Evolutionary conservation across 192 early-diverging fungal species (phyloP), one percentile per base, ranked within the genome.

Genomic region (Rhizoclosmatium globosum): DNA sequence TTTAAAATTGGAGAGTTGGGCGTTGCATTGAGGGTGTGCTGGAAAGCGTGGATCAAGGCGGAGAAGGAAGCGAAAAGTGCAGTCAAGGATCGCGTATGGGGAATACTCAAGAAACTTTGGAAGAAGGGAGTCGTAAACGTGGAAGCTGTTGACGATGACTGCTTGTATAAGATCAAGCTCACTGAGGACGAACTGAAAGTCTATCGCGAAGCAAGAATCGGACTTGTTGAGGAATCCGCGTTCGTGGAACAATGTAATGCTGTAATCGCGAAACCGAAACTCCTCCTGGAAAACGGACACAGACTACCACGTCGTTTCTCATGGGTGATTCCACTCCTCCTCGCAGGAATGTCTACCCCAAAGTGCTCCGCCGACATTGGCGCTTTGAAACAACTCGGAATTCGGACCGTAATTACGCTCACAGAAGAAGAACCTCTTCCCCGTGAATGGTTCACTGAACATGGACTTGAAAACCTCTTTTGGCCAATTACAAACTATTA

Each of bases 301-400:
- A 76, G 61, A 38, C 71, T 87, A 23, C 86, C 86, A 45, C 45
- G 86, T 2, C 74, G 76, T 43, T 87, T 87, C 69, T 73, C 79
- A 3, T 87, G 82, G 84, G 61, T 87, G 7, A 65, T 86, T n/a
- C 86, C 86, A 0, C 71, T 82, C 11, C 43, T 68, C 3, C 59
- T 87, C 6, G 83, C 82, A 17, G 86, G 86, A 31, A 85, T 85
- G 84, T 79, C 74, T 2, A 87, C 84, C 11, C 86, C 86, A 44
- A 79, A 68, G 66, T 60, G 56, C 42, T 11, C 11, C 7, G 74
- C 64, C 3, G 86, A 87, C 68, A 78, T 87, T 45, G 47, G 4
- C 11, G 76, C 66, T 21, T 59, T 87, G 59, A 72, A 71, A 50
- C 41, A 19, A n/a, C 39, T 85, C 31, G 78, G 81, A 21, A 74